phyloP scores from a whole-genome alignment of 83 land plant species.

The Diphasiastrum complanatum region DNA sequence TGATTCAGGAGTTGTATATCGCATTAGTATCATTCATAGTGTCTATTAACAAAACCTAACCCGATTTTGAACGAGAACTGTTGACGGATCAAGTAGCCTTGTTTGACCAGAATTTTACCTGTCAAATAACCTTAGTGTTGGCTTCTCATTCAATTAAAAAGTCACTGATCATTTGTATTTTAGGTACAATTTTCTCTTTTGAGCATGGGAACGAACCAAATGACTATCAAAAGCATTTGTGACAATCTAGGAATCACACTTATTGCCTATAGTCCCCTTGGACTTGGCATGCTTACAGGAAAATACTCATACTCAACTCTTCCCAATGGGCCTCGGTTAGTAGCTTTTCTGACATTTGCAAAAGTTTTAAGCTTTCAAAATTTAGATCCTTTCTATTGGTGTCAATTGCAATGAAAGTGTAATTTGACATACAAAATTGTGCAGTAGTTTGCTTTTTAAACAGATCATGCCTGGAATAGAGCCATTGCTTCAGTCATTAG shows the following conservation, averaged over 20 bases:
- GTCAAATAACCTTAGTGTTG: too few species aligned
- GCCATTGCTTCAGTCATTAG: conserved; percentile 49
- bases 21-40: too few species aligned
- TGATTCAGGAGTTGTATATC: too few species aligned
- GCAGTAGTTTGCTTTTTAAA: conserved; percentile 59
- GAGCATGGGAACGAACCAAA: conserved; percentile 70
- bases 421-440: conserved; percentile 4
- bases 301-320: conserved; percentile 65
- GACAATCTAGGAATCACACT: conserved; percentile 73
- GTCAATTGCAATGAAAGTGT: too few species aligned
- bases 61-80: too few species aligned
- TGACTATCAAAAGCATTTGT: conserved; percentile 67
- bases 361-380: too few species aligned
- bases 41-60: too few species aligned
- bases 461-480: conserved; percentile 71
- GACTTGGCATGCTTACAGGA: conserved; percentile 91
- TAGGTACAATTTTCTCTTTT: conserved; percentile 88
- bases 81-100: not conserved
- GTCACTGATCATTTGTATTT: not conserved
- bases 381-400: too few species aligned
- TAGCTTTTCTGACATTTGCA: not conserved
- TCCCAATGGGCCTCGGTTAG: conserved; percentile 83
- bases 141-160: too few species aligned
- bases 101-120: too few species aligned
- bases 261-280: conserved; percentile 92